Percentiles rank a stretch among this genome's conserved stretches.
Conservation (phyloP, 148 eudicot species). For the Cornus suecica region DNA sequence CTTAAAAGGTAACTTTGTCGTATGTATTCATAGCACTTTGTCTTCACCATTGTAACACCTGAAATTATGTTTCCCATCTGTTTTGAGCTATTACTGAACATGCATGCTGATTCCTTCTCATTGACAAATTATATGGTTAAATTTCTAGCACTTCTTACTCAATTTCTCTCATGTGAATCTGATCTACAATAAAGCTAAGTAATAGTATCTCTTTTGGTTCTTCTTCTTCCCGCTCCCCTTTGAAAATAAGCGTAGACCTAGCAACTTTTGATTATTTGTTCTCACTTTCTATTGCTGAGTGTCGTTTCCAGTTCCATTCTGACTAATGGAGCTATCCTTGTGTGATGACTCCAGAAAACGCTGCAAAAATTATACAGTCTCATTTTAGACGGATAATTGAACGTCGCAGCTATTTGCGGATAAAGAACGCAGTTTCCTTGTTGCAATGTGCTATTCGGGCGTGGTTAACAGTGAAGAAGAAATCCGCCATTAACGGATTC, state of each 20-base stretch:
- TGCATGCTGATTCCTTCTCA: not conserved
- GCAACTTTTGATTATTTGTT: not conserved
- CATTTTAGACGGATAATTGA: conserved; percentile 40
- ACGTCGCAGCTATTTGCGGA: conserved; percentile 38
- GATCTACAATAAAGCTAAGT: not conserved
- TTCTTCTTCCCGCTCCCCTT: not conserved
- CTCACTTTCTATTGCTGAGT: not conserved
- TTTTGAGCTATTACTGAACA: not conserved
- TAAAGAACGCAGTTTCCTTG: conserved; percentile 35
- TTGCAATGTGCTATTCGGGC: conserved; percentile 51
- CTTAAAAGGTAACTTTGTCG: not conserved
- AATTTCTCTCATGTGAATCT: not conserved
- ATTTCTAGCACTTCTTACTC: not conserved
- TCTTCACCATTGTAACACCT: not conserved
- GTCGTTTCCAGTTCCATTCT: not conserved
- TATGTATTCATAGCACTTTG: not conserved
- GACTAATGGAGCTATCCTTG: conserved; percentile 2
- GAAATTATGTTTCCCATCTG: not conserved
- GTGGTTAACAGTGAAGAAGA: conserved; percentile 49
- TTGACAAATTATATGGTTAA: not conserved
- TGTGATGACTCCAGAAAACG: conserved; percentile 50
- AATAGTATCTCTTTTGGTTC: not conserved
- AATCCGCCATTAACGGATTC: conserved; percentile 15
- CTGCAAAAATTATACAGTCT: conserved; percentile 62
- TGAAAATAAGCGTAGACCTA: not conserved